Evolutionary conservation across 208 protist species (phyloP), one percentile per base, ranked within the genome.

Genomic region (Leishmania lainsoni): DNA sequence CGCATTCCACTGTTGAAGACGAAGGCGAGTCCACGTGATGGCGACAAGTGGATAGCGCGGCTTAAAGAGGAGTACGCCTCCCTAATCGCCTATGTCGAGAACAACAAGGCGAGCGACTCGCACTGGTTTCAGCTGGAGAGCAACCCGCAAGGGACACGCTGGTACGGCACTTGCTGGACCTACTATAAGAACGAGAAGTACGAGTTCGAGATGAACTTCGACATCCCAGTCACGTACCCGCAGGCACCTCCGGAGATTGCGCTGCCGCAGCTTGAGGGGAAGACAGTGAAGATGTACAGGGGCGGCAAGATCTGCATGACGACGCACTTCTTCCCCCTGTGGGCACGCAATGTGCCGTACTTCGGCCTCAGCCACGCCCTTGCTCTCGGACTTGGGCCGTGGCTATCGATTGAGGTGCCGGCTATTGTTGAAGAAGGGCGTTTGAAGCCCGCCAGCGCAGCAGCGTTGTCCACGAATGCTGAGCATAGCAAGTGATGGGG

Each of bases 211-310:
- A 84, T 99, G 74, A 93, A 99, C 87, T 99, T 99, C 89, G 98
- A 99, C 69, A 95, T 99, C 58, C 98, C 99, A 22, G 98, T 99
- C 8, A 98, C 98, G 45, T 99, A 99, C 83, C 99, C 99, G 48
- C 91, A 91, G 66, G 98, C 96, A 16, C 85, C 98, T 10, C 97
- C 98, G n/a, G 99, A 99, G 80, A 90, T 99, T 29, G 93, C 90
- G 17, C 87, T 99, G 54, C 98, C 98, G 29, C 98, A 99, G 88
- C 86, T 99, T 56, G 99, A 99, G 35, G 97, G 97, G 26, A 99
- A 99, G 88, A 99, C 99, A 10, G 95, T 98, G 63, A 99, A 99
- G 89, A 99, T 99, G 99, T 99, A 99, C 88, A 91, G 98, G 52
- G 99, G 98, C 17, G 99, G 99, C 51, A 99, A 99, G 81, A 99